Evolutionary conservation across 805 yeast species (phyloP).

Genomic region (Nakazawaea populi): DNA sequence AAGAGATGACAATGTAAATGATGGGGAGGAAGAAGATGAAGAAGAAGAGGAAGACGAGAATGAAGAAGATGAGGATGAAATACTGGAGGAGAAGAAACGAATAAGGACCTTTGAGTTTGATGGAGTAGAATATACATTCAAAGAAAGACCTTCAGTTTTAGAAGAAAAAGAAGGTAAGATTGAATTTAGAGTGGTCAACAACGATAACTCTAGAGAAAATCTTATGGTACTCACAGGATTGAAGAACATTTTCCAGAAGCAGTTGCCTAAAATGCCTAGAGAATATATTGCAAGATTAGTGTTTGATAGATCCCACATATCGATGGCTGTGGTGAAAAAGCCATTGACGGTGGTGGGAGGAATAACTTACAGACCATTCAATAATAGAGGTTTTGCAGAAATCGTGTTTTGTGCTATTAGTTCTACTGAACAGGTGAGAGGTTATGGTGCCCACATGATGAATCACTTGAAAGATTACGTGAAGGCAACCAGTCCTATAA

Average conservation of each 20-base stretch:
- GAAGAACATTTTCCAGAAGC: conserved; percentile 94
- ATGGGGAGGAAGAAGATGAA: conserved; percentile 17
- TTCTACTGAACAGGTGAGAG: conserved; percentile 95
- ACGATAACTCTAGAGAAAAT: conserved; percentile 82
- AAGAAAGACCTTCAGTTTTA: conserved; percentile 88
- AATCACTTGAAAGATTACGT: conserved; percentile 96
- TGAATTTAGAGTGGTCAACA: conserved; percentile 93
- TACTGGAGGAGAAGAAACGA: conserved; percentile 36
- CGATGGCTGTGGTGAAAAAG: conserved; percentile 92
- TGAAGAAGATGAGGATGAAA: conserved; percentile 26
- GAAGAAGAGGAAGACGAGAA: conserved; percentile 19
- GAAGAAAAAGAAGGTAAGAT: conserved; percentile 92
- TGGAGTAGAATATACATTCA: conserved; percentile 75
- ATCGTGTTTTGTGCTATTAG: conserved; percentile 98
- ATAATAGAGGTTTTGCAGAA: conserved; percentile 88
- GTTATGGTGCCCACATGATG: conserved; percentile 98
- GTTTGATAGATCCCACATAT: conserved; percentile 88
- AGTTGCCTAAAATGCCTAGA: conserved; percentile 97
- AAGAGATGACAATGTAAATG: conserved; percentile 17
- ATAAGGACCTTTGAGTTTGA: conserved; percentile 54
- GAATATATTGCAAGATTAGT: conserved; percentile 94
- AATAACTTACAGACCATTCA: conserved; percentile 92
- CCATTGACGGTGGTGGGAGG: conserved; percentile 98
- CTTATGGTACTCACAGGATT: conserved; percentile 91
- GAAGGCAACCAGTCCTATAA: conserved; percentile 76